Evolutionary conservation across 2,329 filamentous ascomycete species (phyloP).

Genomic region (Rosellinia necatrix): DNA sequence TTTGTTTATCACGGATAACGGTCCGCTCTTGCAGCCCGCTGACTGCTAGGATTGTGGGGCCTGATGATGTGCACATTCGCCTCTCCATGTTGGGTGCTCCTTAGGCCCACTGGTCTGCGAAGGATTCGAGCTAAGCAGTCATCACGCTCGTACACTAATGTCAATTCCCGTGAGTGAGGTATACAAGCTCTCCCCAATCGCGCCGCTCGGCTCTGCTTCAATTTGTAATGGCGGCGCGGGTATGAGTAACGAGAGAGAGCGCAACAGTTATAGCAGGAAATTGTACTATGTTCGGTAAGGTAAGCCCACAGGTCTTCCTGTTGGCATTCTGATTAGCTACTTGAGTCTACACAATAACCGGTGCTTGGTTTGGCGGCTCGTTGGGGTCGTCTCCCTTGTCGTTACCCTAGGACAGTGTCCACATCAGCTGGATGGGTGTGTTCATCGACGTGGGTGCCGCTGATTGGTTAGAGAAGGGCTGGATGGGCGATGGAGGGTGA

Average conservation of each 20-base stretch:
- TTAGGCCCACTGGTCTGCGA: constrained; percentile 14
- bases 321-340: constrained; percentile 3
- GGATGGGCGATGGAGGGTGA: constrained; percentile 35
- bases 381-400: constrained; percentile 32
- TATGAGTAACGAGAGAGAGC: constrained; percentile 1
- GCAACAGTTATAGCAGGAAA: not conserved
- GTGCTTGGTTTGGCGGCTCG: constrained; percentile 31
- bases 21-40: constrained; percentile 33
- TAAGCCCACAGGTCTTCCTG: not conserved
- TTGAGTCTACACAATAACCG: constrained; percentile 31
- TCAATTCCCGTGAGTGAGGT: no score
- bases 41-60: constrained; percentile 22
- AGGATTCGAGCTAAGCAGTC: constrained; percentile 21
- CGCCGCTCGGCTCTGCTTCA: constrained; percentile 9
- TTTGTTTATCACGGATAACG: constrained; percentile 32
- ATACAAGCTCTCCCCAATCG: not conserved
- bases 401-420: constrained; percentile 29
- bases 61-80: constrained; percentile 28
- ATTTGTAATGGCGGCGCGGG: constrained; percentile 17
- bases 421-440: constrained; percentile 36
- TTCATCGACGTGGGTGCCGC: constrained; percentile 41
- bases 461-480: constrained; percentile 39
- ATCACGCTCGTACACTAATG: not conserved
- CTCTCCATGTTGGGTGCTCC: constrained; percentile 4
- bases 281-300: not conserved